Percentiles rank a stretch among this genome's conserved stretches.
These are phyloP conservation scores for Onygenales sp. DNA, from an alignment of 2,329 filamentous ascomycete species.

Conservation along the genomic window DNA sequence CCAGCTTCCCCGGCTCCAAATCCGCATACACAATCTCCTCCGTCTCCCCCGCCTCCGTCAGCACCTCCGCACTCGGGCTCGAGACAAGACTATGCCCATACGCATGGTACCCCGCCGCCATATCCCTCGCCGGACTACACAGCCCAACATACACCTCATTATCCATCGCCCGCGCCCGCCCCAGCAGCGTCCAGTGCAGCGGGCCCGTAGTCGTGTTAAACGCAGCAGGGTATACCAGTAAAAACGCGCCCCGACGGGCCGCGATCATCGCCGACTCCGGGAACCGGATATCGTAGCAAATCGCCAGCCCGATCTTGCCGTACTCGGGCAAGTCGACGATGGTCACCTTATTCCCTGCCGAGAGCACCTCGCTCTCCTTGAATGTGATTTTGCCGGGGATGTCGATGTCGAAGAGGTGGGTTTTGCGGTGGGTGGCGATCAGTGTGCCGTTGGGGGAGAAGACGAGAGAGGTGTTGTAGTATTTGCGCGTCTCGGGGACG, in stretches of 20 bases:
- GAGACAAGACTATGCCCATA: constrained; percentile 87
- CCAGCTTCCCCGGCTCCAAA: constrained; percentile 58
- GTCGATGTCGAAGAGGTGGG: constrained; percentile 95
- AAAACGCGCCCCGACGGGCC: constrained; percentile 74
- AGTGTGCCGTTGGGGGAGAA: constrained; percentile 72
- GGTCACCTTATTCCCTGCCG: constrained; percentile 74
- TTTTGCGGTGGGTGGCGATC: constrained; percentile 82
- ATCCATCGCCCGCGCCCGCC: constrained; percentile 74
- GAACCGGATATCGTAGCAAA: constrained; percentile 97
- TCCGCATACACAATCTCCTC: constrained; percentile 70
- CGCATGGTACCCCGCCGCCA: constrained; percentile 69
- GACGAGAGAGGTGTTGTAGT: constrained; percentile 84
- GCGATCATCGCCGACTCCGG: constrained; percentile 87
- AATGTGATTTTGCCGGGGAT: constrained; percentile 94
- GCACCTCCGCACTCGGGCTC: constrained; percentile 76
- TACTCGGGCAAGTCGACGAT: constrained; percentile 81
- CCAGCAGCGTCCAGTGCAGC: constrained; percentile 81
- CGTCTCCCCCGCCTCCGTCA: constrained; percentile 66
- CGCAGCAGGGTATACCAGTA: constrained; percentile 86
- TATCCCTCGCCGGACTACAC: constrained; percentile 81
- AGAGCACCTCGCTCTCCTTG: constrained; percentile 79
- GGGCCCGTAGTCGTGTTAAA: constrained; percentile 93
- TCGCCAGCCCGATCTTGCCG: constrained; percentile 76
- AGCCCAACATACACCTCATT: constrained; percentile 91
- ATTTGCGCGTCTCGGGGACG: constrained; percentile 54